Percentiles rank a stretch among this genome's conserved stretches.
These are phyloP conservation scores for Sapria himalayana DNA, from an alignment of 345 rosid species.

Conservation along the genomic window DNA sequence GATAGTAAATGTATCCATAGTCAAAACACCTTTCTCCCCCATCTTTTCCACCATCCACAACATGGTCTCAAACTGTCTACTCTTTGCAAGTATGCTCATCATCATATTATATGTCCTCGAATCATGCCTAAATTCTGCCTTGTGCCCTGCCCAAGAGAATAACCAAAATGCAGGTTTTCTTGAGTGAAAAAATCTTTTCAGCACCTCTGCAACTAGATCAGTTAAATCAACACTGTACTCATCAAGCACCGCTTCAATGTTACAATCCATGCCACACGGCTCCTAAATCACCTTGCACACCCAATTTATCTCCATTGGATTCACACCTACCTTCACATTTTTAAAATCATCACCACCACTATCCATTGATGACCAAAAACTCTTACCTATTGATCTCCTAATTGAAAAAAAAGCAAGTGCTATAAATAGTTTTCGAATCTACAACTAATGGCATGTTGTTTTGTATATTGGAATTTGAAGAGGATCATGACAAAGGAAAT, in stretches of 20 bases:
- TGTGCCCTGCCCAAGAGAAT: constrained; percentile 65
- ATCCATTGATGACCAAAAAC: no score
- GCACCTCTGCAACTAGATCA: constrained; percentile 34
- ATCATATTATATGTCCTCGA: constrained; percentile 55
- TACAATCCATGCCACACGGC: constrained; percentile 55
- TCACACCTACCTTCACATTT: no score
- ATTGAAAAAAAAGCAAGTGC: no score
- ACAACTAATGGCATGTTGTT: constrained; percentile 33
- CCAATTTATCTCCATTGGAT: constrained; percentile 35
- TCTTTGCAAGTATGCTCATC: constrained; percentile 61
- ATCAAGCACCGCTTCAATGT: constrained; percentile 84
- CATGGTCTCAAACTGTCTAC: constrained; percentile 76
- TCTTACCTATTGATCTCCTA: no score
- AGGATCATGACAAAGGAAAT: constrained; percentile 46
- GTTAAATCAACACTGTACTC: constrained; percentile 35
- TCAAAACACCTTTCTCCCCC: constrained; percentile 40
- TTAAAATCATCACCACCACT: constrained; percentile 5
- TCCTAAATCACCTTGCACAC: constrained; percentile 81
- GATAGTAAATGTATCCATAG: constrained; percentile 50
- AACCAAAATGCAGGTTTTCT: constrained; percentile 75
- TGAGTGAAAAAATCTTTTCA: constrained; percentile 50
- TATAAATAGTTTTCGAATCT: no score
- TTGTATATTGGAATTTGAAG: constrained; percentile 31
- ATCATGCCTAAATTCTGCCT: constrained; percentile 36
- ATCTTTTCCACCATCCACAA: constrained; percentile 69